Evolutionary conservation across 768 basidiomycete species (phyloP), one percentile per base, ranked within the genome.

Genomic region (Tylopilus felleus): DNA sequence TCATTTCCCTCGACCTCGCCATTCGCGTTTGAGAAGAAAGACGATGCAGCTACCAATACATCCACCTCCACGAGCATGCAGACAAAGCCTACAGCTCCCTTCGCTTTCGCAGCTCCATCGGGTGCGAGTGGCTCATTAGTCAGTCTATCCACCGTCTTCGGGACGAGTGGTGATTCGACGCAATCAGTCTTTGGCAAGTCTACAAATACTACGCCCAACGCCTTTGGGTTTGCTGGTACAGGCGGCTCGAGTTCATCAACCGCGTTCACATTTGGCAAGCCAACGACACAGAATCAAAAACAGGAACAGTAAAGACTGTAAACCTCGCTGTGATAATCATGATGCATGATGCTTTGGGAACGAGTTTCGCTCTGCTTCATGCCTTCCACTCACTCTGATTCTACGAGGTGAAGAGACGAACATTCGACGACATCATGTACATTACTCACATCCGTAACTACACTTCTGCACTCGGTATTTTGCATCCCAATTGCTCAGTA

Each of bases 161-260:
- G 52, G 4, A 31, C 49, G 8, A 51, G 36, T 16, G 47, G 49
- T 23, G 48, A 57, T 29, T 52, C 58, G 19, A 51, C 35, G 13
- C 57, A 58, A 14, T 23, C 54, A 27, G 1, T 47, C 25, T 56
- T 65, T 42, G 51, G 55, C 27, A 70, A 58, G 28, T 56, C 62
- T 10, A 13, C 56, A n/a, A 59, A 59, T 31, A n/a, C 51, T 13
- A 57, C 62, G 5, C 57, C 70, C 2, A 68, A 63, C 54, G 58
- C 69, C 10, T 71, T 75, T 57, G 71, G 71, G 27, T 74, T 75
- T 52, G 13, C 14, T 55, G 68, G 69, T 42, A 39, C 60, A 19
- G 56, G 52, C n/a, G 28, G 31, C 23, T 29, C 66, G 25, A 38
- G 48, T 25, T 49, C 63, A 25, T 41, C 58, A 9, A 40, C 29